Base-by-base conservation (phyloP, 805 yeast genomes). In the Maudiozyma turicensis region DNA sequence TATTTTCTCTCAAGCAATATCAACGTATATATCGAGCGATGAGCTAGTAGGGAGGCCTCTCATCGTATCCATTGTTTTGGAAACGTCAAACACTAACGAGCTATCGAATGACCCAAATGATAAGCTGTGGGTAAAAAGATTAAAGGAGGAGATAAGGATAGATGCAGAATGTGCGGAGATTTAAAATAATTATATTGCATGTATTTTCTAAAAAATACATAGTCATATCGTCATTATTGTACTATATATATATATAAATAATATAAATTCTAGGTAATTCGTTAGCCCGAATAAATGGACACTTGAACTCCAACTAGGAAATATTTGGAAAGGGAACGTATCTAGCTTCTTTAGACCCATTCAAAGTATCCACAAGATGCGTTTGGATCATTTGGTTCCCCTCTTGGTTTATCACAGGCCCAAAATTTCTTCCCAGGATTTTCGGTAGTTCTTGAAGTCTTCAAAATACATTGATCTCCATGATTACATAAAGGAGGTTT, bases 401-500 rank as follows among this genome's bases (percentile, higher is more conserved):
- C 71, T 53, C 61, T 55, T 2, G 71, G 67, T 51, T 69, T 65
- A 0, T 68, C 52, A 57, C 84, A 79, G 26, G 75, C 69, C 82
- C 82, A 79, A 53, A 79, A 79, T 52, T 72, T 75, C 47, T 65
- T 69, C 0, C 82, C 82, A 38, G 67, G 72, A 50, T 74, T 75
- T 29, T 65, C 60, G 4, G 59, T 48, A 0, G 75, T 73, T 53
- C 61, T 70, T 0, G 80, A 76, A 0, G 77, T 71, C 52, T 73
- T 66, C 43, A 78, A 53, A 4, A 71, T 61, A 34, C 80, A 72
- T n/a, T 69, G 66, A 44, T 72, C 72, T 5, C 68, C 61, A 55
- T 79, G 83, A 33, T 69, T 65, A 58, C 84, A 79, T 6, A 47
- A 13, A 0, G 84, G 84, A 1, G 69, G 58, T 11, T 54, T 51